Evolutionary conservation across 75 land plant genomes (phyloP).

Genomic region (Cunninghamia lanceolata): DNA sequence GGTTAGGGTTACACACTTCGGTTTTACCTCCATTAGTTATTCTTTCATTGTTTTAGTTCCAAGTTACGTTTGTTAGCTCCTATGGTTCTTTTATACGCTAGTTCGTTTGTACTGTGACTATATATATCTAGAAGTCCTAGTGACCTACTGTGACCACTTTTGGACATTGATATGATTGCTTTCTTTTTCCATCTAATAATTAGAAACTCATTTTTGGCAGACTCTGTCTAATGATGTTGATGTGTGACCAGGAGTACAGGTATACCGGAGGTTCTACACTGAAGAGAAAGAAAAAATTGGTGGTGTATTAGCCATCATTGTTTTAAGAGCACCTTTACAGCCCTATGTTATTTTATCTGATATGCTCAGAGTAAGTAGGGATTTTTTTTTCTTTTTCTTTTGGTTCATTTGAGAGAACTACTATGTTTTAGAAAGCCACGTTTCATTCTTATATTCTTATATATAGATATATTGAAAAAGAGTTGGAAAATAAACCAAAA

Average conservation of each 20-base stretch:
- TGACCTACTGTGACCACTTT: background rate
- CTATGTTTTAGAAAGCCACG: background rate
- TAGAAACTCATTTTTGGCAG: background rate
- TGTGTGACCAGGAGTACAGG: slow-evolving; percentile 33
- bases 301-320: slow-evolving; percentile 55
- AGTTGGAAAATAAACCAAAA: background rate
- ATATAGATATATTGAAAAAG: background rate
- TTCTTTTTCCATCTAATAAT: background rate
- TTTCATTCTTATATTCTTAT: background rate
- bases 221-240: background rate
- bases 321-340: slow-evolving; percentile 32
- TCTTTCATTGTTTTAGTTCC: background rate
- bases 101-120: background rate
- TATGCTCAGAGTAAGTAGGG: slow-evolving; percentile 33
- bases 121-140: background rate
- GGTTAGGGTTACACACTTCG: background rate
- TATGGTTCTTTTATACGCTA: background rate
- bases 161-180: background rate
- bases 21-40: background rate
- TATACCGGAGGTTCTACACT: slow-evolving; percentile 58
- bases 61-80: background rate
- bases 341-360: slow-evolving; percentile 34
- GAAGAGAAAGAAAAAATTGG: slow-evolving; percentile 53
- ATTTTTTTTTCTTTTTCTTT: background rate
- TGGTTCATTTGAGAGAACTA: background rate